These are phyloP conservation scores for Musa troglodytarum DNA, from an alignment of 176 grass and related monocot species.

Conservation along the genomic window DNA sequence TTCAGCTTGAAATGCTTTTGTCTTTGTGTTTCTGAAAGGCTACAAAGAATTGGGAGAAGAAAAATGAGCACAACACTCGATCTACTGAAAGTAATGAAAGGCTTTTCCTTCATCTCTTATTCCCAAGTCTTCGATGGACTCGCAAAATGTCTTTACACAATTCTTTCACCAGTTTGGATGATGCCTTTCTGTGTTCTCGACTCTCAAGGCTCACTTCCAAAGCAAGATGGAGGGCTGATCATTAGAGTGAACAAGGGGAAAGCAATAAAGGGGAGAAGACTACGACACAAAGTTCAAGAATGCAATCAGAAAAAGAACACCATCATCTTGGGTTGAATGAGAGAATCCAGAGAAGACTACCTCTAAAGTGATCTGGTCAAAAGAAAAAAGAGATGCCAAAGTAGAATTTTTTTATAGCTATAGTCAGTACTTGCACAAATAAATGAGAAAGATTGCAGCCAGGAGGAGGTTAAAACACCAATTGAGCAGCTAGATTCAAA, in stretches of 20 bases:
- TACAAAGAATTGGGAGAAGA: too few relatives aligned
- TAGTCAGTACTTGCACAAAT: background rate
- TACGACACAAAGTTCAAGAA: background rate
- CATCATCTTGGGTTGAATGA: background rate
- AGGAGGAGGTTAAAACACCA: background rate
- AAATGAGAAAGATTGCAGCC: background rate
- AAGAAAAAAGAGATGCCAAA: background rate
- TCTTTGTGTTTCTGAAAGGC: too few relatives aligned
- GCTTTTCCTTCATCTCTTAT: too few relatives aligned
- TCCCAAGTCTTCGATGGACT: too few relatives aligned
- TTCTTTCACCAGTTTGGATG: background rate
- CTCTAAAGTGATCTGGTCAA: constrained; percentile 3
- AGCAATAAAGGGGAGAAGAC: background rate
- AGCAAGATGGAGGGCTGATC: background rate
- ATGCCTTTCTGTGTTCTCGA: background rate
- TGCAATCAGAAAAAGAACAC: background rate
- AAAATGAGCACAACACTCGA: too few relatives aligned
- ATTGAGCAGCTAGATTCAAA: background rate
- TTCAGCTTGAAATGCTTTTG: too few relatives aligned
- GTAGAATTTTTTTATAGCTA: background rate
- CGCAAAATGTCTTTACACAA: too few relatives aligned
- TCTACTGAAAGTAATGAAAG: too few relatives aligned
- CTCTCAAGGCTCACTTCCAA: background rate
- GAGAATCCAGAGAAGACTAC: background rate
- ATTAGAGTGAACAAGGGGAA: background rate